These are phyloP conservation scores for Polychaeton citri DNA, from an alignment of 2,329 filamentous ascomycete genomes.

Conservation along the genomic window DNA sequence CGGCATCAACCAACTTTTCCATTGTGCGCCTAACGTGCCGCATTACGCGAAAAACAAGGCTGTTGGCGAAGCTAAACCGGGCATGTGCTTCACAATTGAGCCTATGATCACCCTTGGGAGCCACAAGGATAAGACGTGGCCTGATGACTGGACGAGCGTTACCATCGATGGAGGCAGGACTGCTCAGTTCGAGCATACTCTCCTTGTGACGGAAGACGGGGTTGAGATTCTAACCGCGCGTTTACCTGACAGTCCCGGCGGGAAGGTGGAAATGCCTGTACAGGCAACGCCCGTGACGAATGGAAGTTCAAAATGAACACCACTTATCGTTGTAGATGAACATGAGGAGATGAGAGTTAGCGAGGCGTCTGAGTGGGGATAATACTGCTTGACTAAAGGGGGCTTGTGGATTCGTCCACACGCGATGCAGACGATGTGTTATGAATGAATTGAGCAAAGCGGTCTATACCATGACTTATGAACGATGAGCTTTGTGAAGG, in stretches of 20 bases:
- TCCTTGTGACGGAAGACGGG: constrained; percentile 70
- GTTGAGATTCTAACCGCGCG: constrained; percentile 71
- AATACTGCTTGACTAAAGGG: too few species aligned
- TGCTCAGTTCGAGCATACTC: constrained; percentile 85
- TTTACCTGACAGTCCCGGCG: constrained; percentile 59
- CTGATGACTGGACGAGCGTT: constrained; percentile 95
- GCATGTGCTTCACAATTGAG: constrained; percentile 98
- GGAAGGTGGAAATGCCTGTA: constrained; percentile 19
- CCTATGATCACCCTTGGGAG: constrained; percentile 94
- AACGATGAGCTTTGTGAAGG: too few species aligned
- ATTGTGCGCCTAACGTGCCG: constrained; percentile 84
- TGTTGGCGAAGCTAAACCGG: constrained; percentile 81
- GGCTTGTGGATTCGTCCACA: too few species aligned
- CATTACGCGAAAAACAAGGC: constrained; percentile 99
- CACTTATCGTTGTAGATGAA: not conserved
- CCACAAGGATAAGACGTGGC: constrained; percentile 90
- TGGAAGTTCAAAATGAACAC: not conserved
- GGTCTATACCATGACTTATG: too few species aligned
- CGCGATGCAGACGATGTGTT: too few species aligned
- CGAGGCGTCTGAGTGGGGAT: too few species aligned
- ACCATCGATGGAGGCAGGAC: constrained; percentile 81
- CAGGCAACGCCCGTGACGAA: not conserved
- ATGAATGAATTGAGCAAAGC: too few species aligned
- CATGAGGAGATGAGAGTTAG: not conserved
- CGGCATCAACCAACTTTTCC: constrained; percentile 87